Base-by-base conservation (phyloP, 2,329 filamentous ascomycete genomes). In the Aspergillus viridinutans region DNA sequence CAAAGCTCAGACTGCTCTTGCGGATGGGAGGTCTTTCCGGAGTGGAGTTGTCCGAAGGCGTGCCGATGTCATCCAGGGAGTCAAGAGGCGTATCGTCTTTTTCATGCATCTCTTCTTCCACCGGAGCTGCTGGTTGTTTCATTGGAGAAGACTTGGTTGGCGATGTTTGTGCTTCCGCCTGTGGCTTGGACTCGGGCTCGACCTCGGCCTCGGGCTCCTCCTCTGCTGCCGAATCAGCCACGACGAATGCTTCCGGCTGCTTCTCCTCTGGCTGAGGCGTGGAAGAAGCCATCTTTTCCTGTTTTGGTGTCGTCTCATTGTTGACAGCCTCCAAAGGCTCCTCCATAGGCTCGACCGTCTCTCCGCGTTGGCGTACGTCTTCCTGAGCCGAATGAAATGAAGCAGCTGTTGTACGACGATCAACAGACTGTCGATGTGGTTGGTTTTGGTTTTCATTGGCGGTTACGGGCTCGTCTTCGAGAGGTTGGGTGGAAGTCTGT, bases 1-100 rank as follows among this genome's bases (percentile, higher is more conserved):
- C 91, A 76, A 99, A 97, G 58, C 90, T 96, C 58, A 99, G 82
- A 71, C 93, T 97, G 75, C 92, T 96, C 80, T 97, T 97, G 58
- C 93, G 87, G 63, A 95, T 83, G 29, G 90, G 80, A 1, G 89
- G 88, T 63, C 90, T 68, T 52, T 75, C 76, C 6, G 78, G 78
- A 17, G 76, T 79, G 29, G 77, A 79, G 7, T 68, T 73, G 57
- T 79, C 77, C 1, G 78, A 81, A 20, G 78, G 76, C 20, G 78
- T 79, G 45, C 74, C 77, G 28, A 79, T 75, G 51, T 79, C 77
- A 57, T 80, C 77, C 50, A 78, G 67, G 47, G 69, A 69, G 48
- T 75, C 71, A 20, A 74, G 62, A 26, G 68, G 65, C 38, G 67
- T 67, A 26, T 75, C 69, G 45, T 72, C 69, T 45, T 67, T 69